Base-by-base conservation (phyloP, 176 grass and related monocot species). In the Tillandsia leiboldiana region DNA sequence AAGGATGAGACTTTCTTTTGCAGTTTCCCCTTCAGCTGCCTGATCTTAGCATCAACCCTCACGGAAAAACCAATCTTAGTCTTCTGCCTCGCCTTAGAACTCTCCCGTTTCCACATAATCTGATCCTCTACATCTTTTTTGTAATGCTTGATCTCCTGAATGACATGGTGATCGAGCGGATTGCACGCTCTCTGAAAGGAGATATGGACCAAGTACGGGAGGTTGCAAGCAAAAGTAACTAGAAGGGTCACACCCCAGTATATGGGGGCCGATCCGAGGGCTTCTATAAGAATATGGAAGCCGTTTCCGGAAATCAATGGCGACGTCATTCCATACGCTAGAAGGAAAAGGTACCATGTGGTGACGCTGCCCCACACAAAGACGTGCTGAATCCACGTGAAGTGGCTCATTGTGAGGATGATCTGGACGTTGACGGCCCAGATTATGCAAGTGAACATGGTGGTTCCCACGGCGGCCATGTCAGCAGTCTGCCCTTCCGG, bases 391-490 rank as follows among this genome's bases (percentile, higher is more conserved):
- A 99, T 93, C 94, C 94, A 99, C 26, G 94, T 93, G 82, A 99
- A 99, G 87, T 99, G 90, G 77, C 87, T 90, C 94, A 99, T 99
- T 75, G 90, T 99, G 57, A 93, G 80, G 26, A 83, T 82, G 68
- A 93, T 99, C 75, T 99, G 94, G 54, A 99, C 77, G 81, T 99
- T 99, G 42, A 99, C 89, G 50, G 90, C 84, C 87, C 94, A 99
- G 75, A 99, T 90, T 79, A 93, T 99, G 75, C 90, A 99, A 51
- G 95, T 93, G 66, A 99, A 99, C 89, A 99, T 99, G 71, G 89
- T 76, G 63, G 87, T 99, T 74, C 95, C 95, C 10, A 99, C 80
- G 28, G 82, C 83, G 64, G 87, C 89, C 95, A 99, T 99, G 78
- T 93, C 95, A 0, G 90, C 90, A 23, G 86, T 99, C 79, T 99